These are phyloP conservation scores for Aaosphaeria arxii DNA, from an alignment of 2,329 filamentous ascomycete species.

Conservation along the genomic window DNA sequence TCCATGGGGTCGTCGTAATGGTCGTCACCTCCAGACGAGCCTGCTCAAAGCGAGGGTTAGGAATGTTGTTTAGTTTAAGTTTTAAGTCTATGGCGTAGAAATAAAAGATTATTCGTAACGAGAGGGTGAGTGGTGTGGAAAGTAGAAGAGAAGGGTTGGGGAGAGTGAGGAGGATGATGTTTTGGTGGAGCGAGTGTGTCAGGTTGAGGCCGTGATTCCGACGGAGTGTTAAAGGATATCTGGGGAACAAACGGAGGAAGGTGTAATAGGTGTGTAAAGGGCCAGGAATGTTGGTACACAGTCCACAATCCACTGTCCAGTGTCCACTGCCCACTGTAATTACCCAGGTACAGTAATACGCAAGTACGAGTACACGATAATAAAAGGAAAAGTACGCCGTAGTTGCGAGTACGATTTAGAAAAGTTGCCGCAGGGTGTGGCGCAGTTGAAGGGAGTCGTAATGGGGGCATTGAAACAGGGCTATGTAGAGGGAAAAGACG, in stretches of 20 bases:
- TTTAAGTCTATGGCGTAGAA: conserved; percentile 5
- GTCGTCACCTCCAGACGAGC: conserved; percentile 20
- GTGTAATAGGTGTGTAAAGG: neutral
- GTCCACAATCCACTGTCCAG: too few species aligned
- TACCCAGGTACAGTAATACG: neutral
- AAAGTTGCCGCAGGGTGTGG: neutral
- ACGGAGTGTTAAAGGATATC: neutral
- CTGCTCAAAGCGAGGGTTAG: conserved; percentile 16
- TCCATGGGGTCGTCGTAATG: conserved; percentile 44
- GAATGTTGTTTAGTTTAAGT: conserved; percentile 2
- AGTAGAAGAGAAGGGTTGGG: neutral
- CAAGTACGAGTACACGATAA: neutral
- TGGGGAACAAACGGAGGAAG: neutral
- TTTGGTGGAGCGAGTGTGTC: neutral
- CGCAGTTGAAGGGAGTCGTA: neutral
- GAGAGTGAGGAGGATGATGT: neutral
- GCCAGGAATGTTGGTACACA: too few species aligned
- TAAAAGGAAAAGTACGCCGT: neutral
- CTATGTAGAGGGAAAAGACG: neutral
- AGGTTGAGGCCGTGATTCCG: neutral
- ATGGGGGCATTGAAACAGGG: neutral
- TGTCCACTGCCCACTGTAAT: neutral
- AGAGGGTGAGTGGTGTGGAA: conserved; percentile 1
- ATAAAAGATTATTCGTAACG: conserved; percentile 8
- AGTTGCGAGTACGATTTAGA: too few species aligned